These are phyloP conservation scores for Fusarium fujikuroi DNA, from an alignment of 2,329 filamentous ascomycete genomes.

Conservation along the genomic window DNA sequence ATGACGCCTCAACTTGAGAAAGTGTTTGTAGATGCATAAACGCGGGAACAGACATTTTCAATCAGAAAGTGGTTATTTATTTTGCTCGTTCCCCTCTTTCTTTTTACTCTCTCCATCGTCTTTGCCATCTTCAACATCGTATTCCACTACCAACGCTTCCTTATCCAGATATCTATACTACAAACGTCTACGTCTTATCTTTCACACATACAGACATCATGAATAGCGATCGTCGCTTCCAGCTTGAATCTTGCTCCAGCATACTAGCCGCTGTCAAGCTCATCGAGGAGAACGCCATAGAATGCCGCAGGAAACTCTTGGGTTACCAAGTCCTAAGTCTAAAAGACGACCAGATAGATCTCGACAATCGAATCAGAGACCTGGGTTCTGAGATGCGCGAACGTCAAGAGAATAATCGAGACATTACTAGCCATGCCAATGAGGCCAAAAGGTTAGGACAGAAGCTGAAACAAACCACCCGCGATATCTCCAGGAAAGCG, in stretches of 20 bases:
- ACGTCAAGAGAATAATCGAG: not conserved
- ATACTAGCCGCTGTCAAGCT: not conserved
- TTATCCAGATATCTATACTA: fast-evolving
- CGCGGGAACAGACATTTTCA: not conserved
- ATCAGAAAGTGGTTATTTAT: not conserved
- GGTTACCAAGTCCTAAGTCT: not conserved
- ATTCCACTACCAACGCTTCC: not conserved
- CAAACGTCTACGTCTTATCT: fast-evolving
- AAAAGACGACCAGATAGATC: not conserved
- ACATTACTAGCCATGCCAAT: not conserved
- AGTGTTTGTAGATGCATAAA: not conserved
- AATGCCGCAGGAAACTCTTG: not conserved
- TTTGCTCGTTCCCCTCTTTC: too few relatives aligned
- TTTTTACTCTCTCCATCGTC: not conserved
- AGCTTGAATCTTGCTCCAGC: not conserved
- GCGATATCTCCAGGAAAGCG: not conserved
- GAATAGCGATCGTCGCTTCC: not conserved
- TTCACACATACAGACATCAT: not conserved
- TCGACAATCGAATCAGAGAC: not conserved
- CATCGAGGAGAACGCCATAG: not conserved
- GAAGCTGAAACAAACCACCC: not conserved
- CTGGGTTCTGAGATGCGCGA: not conserved
- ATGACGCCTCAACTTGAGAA: not conserved
- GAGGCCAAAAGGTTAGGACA: not conserved
- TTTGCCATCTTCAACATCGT: not conserved